phyloP scores from a whole-genome alignment of 768 basidiomycete species.

The Tulasnella sp. region DNA sequence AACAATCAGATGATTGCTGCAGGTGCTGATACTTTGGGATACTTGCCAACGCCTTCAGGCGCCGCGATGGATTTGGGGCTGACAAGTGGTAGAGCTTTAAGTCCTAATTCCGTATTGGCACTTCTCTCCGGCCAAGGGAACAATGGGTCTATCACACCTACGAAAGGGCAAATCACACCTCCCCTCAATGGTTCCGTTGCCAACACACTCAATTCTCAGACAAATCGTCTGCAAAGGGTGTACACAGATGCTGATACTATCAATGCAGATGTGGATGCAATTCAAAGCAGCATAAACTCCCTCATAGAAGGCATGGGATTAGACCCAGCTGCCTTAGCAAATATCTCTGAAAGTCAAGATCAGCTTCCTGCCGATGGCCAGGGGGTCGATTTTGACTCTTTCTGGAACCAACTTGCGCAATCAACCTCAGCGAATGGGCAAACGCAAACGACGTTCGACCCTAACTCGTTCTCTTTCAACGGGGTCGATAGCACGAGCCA shows the following conservation, averaged over 20 bases:
- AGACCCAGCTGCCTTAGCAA: conserved; percentile 30
- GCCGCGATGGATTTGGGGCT: not conserved
- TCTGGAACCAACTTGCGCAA: not conserved
- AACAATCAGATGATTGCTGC: not conserved
- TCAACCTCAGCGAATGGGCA: not conserved
- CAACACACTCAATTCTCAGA: conserved; percentile 25
- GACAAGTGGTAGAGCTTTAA: conserved; percentile 10
- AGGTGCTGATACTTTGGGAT: not conserved
- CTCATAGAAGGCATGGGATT: conserved; percentile 60
- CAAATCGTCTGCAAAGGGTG: conserved; percentile 37
- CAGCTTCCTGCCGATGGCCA: not conserved
- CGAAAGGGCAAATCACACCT: conserved; percentile 6
- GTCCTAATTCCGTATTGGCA: conserved; percentile 11
- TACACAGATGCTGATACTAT: conserved; percentile 54
- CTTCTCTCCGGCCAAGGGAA: conserved; percentile 7
- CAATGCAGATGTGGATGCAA: conserved; percentile 54
- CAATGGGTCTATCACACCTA: not conserved
- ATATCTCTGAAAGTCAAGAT: not conserved
- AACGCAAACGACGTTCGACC: too few species aligned
- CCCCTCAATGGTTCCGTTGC: conserved; percentile 21
- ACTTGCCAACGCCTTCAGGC: not conserved
- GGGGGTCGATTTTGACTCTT: conserved; percentile 1
- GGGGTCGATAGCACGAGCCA: not conserved
- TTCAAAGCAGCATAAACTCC: conserved; percentile 54
- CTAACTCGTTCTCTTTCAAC: not conserved